Evolutionary conservation across 371 early-diverging fungal species (phyloP), one percentile per base, ranked within the genome.

Genomic region (Neoconidiobolus thromboides): DNA sequence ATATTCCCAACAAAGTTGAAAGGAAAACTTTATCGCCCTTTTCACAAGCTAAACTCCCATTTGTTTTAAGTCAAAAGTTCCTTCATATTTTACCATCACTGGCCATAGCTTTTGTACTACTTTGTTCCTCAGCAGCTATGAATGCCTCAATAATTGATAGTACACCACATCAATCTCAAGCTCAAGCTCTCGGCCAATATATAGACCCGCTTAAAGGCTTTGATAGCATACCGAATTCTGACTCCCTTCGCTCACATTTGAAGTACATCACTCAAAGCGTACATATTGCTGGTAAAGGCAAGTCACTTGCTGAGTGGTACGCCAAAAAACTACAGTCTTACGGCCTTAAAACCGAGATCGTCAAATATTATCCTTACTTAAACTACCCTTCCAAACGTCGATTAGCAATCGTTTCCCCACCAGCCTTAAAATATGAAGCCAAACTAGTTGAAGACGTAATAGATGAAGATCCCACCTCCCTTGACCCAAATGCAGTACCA

Each of bases 261-360:
- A 41, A 46, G 43, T 46, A 57, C 40, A 36, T 57, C 36, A 57
- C 57, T 5, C n/a, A 57, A 41, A 2, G 44, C 43, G 43, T 43
- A 26, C 57, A 57, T 26, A 4, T 57, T 38, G 57, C 57, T 15
- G 57, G 57, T 9, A 57, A 57, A 57, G 42, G 57, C 2, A 57
- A 46, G 36, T 15, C 36, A 26, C 44, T 57, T 10, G 43, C 43
- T 10, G 57, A 57, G 10, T 57, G 57, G 57, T 43, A 43, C 43
- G 43, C 7, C 5, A 40, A 3, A 46, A 40, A 40, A 44, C 44
- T 57, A 5, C 3, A 57, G 57, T 43, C 14, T 15, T 57, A 39
- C 42, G 57, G 47, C 4, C 43, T 57, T 3, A 6, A 46, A 14
- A 57, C 57, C 36, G 57, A 57, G 44, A 43, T 37, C 6, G 10